These are phyloP conservation scores for Phytophthora cactorum DNA, from an alignment of 352 stramenopile genomes.

Conservation along the genomic window DNA sequence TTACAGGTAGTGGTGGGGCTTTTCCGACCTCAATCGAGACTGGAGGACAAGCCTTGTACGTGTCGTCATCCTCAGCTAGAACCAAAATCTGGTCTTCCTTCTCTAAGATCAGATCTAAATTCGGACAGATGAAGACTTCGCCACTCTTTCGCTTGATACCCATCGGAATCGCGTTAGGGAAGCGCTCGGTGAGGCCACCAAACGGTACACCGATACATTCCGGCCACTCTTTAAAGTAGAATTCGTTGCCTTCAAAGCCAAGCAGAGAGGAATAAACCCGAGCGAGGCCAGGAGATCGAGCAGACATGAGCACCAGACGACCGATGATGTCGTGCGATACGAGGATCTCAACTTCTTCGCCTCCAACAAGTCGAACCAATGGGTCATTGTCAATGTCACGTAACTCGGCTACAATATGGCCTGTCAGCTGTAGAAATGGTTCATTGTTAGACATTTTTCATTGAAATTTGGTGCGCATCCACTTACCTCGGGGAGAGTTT, in stretches of 20 bases:
- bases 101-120: constrained; percentile 36
- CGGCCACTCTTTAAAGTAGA: constrained; percentile 91
- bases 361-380: constrained; percentile 76
- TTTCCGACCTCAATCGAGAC: constrained; percentile 43
- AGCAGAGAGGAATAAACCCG: constrained; percentile 67
- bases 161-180: constrained; percentile 82
- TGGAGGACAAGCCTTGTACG: constrained; percentile 71
- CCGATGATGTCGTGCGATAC: constrained; percentile 91
- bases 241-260: constrained; percentile 89
- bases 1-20: constrained; percentile 30
- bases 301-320: constrained; percentile 85
- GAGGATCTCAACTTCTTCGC: constrained; percentile 80
- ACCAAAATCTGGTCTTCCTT: constrained; percentile 78
- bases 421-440: constrained; percentile 39
- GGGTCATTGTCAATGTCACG: constrained; percentile 89
- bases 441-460: neutral
- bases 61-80: constrained; percentile 88
- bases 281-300: constrained; percentile 76
- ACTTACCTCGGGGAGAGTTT: constrained; percentile 65
- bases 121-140: constrained; percentile 64
- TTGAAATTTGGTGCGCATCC: neutral
- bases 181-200: constrained; percentile 61
- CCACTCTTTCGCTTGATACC: constrained; percentile 68
- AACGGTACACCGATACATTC: constrained; percentile 77
- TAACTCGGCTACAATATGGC: constrained; percentile 87